Evolutionary conservation across 345 rosid species (phyloP).

Genomic region (Bruguiera parviflora): DNA sequence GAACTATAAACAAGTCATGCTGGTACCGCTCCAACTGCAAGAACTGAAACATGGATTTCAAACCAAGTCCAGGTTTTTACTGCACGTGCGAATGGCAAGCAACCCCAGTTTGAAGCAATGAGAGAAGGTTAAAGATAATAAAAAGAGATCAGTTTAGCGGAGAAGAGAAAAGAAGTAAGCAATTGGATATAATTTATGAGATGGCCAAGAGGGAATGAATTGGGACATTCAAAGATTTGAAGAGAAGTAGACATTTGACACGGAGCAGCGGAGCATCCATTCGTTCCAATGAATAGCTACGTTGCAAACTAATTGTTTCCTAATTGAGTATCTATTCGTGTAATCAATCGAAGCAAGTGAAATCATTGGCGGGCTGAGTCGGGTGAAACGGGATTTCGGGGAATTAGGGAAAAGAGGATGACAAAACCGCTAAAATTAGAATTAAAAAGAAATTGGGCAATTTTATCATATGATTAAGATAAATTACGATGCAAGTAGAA

Average conservation of each 20-base stretch:
- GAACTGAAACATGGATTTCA: background rate
- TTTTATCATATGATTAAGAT: background rate
- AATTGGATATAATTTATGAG: too few relatives aligned
- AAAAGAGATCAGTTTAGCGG: background rate
- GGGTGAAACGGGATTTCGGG: background rate
- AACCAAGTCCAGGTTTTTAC: background rate
- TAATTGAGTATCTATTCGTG: background rate
- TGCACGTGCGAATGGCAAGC: background rate
- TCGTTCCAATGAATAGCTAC: background rate
- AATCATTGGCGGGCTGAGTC: background rate
- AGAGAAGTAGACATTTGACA: background rate
- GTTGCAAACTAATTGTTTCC: background rate
- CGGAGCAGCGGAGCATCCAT: background rate
- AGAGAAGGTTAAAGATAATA: background rate
- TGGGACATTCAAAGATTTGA: background rate
- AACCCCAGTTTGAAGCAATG: background rate
- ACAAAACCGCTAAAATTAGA: background rate
- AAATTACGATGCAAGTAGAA: slow-evolving; percentile 4
- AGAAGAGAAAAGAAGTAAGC: too few relatives aligned
- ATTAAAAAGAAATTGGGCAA: background rate
- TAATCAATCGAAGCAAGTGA: background rate
- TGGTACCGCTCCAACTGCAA: slow-evolving; percentile 9
- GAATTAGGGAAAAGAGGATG: background rate
- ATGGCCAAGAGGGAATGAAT: background rate
- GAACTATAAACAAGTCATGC: slow-evolving; percentile 11